Evolutionary conservation across 768 basidiomycete genomes (phyloP).

Genomic region (Lanmaoa rubissima): DNA sequence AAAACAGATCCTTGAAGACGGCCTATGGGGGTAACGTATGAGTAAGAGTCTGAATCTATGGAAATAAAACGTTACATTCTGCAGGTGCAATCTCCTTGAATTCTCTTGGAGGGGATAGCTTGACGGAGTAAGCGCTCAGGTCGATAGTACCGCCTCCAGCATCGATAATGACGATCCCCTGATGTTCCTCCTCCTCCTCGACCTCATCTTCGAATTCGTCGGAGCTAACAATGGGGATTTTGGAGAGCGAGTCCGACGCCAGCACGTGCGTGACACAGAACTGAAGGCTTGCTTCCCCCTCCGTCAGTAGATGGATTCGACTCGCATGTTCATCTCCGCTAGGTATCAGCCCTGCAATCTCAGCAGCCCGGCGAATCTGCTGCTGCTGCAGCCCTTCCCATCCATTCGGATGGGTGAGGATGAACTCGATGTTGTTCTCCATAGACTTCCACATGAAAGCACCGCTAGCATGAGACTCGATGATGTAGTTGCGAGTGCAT

Average conservation of each 20-base stretch:
- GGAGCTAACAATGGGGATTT: neutral
- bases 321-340: constrained; percentile 3
- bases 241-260: constrained; percentile 28
- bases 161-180: constrained; percentile 44
- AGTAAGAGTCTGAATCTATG: neutral
- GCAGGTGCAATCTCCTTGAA: constrained; percentile 38
- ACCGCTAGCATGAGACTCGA: constrained; percentile 29
- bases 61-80: constrained; percentile 22
- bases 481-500: constrained; percentile 24
- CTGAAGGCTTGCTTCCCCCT: constrained; percentile 29
- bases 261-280: constrained; percentile 44
- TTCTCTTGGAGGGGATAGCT: constrained; percentile 13
- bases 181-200: constrained; percentile 25
- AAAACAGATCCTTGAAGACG: constrained; percentile 38
- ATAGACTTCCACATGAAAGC: constrained; percentile 24
- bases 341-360: constrained; percentile 24
- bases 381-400: constrained; percentile 33
- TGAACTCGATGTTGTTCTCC: constrained; percentile 18
- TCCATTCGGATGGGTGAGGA: constrained; percentile 32
- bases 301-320: constrained; percentile 27
- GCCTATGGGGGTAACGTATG: constrained; percentile 23
- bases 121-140: constrained; percentile 36
- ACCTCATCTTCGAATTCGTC: neutral
- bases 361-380: constrained; percentile 28
- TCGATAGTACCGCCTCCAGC: constrained; percentile 42